Conservation (phyloP, 1,284 basidiomycete species). For the Cutaneotrichosporon curvatum region DNA sequence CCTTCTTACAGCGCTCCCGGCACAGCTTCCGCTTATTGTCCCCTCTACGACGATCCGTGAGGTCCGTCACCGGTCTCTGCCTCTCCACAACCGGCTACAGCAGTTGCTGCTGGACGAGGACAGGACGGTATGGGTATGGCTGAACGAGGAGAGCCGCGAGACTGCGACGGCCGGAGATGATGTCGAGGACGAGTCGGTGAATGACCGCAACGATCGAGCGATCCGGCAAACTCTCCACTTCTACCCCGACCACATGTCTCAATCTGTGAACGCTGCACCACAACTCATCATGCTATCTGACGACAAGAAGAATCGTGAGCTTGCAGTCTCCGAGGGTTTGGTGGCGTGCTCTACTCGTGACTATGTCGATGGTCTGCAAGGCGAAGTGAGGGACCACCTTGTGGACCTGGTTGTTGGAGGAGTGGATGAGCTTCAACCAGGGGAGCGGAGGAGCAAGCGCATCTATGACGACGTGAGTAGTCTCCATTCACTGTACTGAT, state of each 20-base stretch:
- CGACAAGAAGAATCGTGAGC: conserved; percentile 75
- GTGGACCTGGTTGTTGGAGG: conserved; percentile 70
- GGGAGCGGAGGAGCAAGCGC: conserved; percentile 49
- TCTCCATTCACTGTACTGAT: not conserved
- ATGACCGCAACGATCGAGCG: conserved; percentile 87
- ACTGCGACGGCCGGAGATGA: conserved; percentile 25
- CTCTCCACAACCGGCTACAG: conserved; percentile 85
- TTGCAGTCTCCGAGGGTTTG: conserved; percentile 66
- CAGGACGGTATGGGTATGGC: conserved; percentile 71
- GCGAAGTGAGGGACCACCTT: conserved; percentile 53
- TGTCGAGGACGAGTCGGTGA: conserved; percentile 51
- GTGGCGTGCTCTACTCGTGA: conserved; percentile 58
- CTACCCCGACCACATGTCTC: conserved; percentile 68
- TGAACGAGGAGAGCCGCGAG: conserved; percentile 78
- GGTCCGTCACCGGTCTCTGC: conserved; percentile 87
- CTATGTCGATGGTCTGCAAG: conserved; percentile 68
- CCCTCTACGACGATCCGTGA: conserved; percentile 95
- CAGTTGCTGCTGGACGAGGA: conserved; percentile 73
- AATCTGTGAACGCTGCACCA: conserved; percentile 54
- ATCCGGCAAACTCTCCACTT: conserved; percentile 77
- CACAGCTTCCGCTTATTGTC: conserved; percentile 68
- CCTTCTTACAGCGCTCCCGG: conserved; percentile 71
- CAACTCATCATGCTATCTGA: conserved; percentile 76
- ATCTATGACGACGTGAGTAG: conserved; percentile 67
- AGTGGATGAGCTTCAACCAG: conserved; percentile 50